A percentile compares a stretch with the other conserved stretches of the same genome.
These are phyloP conservation scores for Camellia sinensis DNA, from an alignment of 148 eudicot species.

Conservation along the genomic window DNA sequence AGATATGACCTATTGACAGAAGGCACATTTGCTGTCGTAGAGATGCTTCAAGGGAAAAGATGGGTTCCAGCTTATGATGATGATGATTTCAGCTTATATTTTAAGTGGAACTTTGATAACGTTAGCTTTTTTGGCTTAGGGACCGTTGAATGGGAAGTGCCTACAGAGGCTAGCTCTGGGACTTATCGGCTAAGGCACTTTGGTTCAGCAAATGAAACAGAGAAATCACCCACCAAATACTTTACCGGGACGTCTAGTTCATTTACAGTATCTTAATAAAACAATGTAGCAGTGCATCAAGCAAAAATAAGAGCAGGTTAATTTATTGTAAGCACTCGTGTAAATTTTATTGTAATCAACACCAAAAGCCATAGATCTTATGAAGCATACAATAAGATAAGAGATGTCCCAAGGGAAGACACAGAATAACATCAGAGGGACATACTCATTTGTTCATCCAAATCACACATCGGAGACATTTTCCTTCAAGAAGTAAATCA, in stretches of 20 bases:
- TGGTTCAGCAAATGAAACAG: slow-evolving; percentile 32
- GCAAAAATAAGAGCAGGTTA: slow-evolving; percentile 5
- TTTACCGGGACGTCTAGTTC: slow-evolving; percentile 41
- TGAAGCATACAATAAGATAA: background rate
- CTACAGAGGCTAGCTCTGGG: slow-evolving; percentile 29
- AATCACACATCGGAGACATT: slow-evolving; percentile 66
- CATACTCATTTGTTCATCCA: slow-evolving; percentile 58
- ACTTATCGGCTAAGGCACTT: slow-evolving; percentile 37
- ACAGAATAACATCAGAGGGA: background rate
- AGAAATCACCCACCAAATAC: slow-evolving; percentile 16
- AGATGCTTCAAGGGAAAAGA: slow-evolving; percentile 29
- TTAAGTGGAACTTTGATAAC: slow-evolving; percentile 24
- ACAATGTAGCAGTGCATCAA: background rate
- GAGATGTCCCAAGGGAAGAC: background rate
- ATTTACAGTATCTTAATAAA: slow-evolving; percentile 25
- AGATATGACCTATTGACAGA: slow-evolving; percentile 40
- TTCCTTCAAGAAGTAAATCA: slow-evolving; percentile 56
- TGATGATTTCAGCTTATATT: slow-evolving; percentile 35
- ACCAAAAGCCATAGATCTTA: background rate
- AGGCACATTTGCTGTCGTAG: slow-evolving; percentile 42
- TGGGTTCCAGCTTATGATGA: slow-evolving; percentile 37
- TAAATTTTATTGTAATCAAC: background rate
- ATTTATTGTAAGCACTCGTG: background rate
- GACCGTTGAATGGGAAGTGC: slow-evolving; percentile 42
- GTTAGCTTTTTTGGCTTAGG: slow-evolving; percentile 20